These are phyloP conservation scores for Solanum chiquidenum DNA, from an alignment of 257 asterid species.

Conservation along the genomic window DNA sequence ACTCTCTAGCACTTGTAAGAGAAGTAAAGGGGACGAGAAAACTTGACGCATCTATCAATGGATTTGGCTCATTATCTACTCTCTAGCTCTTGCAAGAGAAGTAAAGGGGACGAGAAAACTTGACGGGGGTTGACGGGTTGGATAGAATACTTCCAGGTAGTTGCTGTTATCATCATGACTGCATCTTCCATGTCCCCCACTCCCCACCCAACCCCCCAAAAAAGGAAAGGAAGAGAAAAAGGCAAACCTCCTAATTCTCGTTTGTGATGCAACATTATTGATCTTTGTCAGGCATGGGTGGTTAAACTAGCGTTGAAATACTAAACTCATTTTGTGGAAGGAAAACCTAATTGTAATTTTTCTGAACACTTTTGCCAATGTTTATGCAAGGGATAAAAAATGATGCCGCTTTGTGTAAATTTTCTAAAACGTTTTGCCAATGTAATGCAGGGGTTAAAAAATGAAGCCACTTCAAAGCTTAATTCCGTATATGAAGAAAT, in stretches of 20 bases:
- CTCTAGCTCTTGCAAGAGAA: background rate
- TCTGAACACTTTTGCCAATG: background rate
- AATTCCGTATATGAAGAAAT: constrained; percentile 64
- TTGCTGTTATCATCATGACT: background rate
- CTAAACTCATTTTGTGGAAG: background rate
- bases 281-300: background rate
- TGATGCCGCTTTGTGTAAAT: constrained; percentile 19
- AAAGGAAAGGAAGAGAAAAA: background rate
- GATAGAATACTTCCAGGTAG: background rate
- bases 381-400: constrained; percentile 48
- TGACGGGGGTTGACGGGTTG: background rate
- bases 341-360: background rate
- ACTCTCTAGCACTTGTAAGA: background rate
- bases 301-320: background rate
- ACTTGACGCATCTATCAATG: background rate
- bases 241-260: background rate
- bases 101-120: background rate
- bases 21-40: background rate
- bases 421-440: background rate
- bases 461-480: constrained; percentile 45
- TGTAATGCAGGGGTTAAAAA: constrained; percentile 49
- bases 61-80: background rate
- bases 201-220: background rate
- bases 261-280: background rate
- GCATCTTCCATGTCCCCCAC: background rate